Base-by-base conservation (phyloP, 805 yeast species). In the Saturnispora ahearnii region DNA sequence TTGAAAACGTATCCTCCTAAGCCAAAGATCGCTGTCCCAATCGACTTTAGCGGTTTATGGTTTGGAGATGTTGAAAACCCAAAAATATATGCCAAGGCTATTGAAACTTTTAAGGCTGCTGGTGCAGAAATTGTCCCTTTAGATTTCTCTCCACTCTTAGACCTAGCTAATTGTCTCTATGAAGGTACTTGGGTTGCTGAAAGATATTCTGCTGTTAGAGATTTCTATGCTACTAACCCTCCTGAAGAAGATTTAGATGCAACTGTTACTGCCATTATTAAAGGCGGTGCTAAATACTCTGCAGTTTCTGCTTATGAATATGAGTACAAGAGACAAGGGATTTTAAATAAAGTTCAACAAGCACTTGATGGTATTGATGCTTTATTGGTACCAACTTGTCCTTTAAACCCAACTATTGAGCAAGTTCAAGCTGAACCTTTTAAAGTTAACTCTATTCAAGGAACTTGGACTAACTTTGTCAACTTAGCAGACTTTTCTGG, bases 111-210 rank as follows among this genome's bases (percentile, higher is more conserved):
- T 52, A 65, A 71, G 40, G 59, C 68, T 40, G 58, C 76, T 13
- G 85, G 87, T 46, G 86, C 84, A 41, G 70, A 72, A 38, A 67
- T 87, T 29, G 74, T 78, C 22, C 70, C 80, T 10, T 65, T 82
- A 41, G 90, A 88, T 66, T 90, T 91, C 63, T 66, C 82, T 15
- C 86, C 89, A 4, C 71, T 91, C 38, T 71, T 87, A 53, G 85
- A 84, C 34, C 73, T 91, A 51, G 99, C 98, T 15, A 79, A 79
- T 58, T 86, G 93, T 62, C 74, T 91, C 34, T 91, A 91, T 64
- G 97, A 91, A 62, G 99, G 99, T 51, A 86, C 98, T n/a, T 91
- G 99, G 99, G 98, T 91, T 10, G 87, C 95, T 24, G 99, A 91
- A 70, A 78, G 99, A 58, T 89, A 81, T 69, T 81, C 87, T 54